Base-by-base conservation (phyloP, 106 monocot species). In the Apostasia shenzhenica region DNA sequence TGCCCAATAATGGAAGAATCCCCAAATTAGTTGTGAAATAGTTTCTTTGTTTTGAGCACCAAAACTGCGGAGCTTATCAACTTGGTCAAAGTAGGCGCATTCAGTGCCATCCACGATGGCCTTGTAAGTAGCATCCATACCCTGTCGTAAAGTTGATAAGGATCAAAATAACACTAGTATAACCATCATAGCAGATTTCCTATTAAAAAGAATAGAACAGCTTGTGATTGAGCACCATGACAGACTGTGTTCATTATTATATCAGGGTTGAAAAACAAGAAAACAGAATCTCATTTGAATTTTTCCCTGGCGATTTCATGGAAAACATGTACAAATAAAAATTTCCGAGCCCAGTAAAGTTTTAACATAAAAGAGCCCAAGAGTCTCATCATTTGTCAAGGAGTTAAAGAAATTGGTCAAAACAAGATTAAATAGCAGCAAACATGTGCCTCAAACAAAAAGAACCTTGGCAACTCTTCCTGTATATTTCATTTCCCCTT, bases 1-100 rank as follows among this genome's bases (percentile, higher is more conserved):
- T 41, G 99, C 99, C 99, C 99, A 99, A 67, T 90, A 99, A 41
- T 84, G 83, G 73, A 99, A 99, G 79, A 99, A 99, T 37, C 56
- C 85, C 99, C 99, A 99, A 2, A 99, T 60, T 67, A 99, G 57
- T 61, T 82, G 75, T 26, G 81, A 75, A 54, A 99, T 74, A 55
- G 73, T 78, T 65, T 99, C 93, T 67, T 70, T 93, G 78, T 93
- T 90, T 45, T 14, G 70, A 14, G 83, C 78, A 79, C 99, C 99
- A 83, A 83, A 93, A 54, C 67, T 52, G 41, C 48, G 67, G 3
- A 99, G 78, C 13, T 80, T 81, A 46, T 93, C 85, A 46, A 99
- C 90, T 83, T 80, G 76, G 72, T 99, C 99, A 76, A 87, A 99
- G 76, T 69, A 99, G 67, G 81, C 71, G 74, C 85, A 99, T 9